Percentiles rank a stretch among this genome's conserved stretches.
phyloP scores from a whole-genome alignment of 495 filamentous ascomycete species.

The Tuber indicum region DNA sequence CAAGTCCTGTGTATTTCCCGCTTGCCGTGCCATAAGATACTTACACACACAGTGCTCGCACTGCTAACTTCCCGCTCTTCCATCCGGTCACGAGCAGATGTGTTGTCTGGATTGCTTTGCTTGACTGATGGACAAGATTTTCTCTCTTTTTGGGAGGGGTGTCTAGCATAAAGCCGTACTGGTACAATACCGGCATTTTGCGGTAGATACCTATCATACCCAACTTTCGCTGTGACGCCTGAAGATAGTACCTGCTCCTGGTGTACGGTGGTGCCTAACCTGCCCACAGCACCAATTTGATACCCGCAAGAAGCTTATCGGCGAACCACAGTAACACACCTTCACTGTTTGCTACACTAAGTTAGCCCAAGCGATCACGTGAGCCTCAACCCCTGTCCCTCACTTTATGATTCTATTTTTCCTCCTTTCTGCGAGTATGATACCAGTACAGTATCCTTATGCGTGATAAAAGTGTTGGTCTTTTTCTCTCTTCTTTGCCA shows the following conservation, averaged over 20 bases:
- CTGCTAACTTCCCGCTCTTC: conserved; percentile 1
- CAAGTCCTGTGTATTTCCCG: conserved; percentile 16
- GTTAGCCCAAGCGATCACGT: background rate
- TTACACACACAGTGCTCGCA: conserved; percentile 15
- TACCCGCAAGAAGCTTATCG: background rate
- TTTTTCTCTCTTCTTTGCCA: background rate
- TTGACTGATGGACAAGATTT: background rate
- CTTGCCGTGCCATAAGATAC: background rate
- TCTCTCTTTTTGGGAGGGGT: background rate
- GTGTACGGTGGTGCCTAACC: background rate
- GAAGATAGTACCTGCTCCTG: background rate
- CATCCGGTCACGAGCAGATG: conserved; percentile 13
- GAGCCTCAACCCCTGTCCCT: background rate
- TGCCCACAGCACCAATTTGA: background rate
- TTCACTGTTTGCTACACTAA: background rate
- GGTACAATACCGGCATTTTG: background rate
- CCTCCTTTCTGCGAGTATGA: background rate
- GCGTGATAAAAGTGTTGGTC: background rate
- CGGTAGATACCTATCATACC: background rate
- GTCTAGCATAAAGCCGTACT: background rate
- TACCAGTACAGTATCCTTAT: background rate
- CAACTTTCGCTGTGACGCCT: background rate
- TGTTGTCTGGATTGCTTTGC: conserved; percentile 25
- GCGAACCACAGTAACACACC: background rate
- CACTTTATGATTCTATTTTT: background rate